These are phyloP conservation scores for Trypanosoma platydactyli DNA, from an alignment of 208 protist genomes.

Conservation along the genomic window DNA sequence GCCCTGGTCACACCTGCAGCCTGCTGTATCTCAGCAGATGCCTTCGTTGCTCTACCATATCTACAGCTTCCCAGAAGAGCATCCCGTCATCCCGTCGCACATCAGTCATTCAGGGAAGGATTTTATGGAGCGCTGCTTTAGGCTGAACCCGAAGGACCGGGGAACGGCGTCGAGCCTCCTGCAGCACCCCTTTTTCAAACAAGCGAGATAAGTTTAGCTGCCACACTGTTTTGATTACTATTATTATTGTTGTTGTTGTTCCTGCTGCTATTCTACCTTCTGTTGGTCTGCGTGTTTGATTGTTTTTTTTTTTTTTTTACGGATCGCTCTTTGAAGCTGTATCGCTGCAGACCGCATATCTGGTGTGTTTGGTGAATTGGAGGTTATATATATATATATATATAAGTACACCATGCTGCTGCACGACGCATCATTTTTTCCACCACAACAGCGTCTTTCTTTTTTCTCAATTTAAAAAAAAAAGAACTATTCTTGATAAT, in stretches of 20 bases:
- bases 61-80: conserved; percentile 27
- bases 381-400: no score
- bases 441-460: no score
- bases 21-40: conserved; percentile 15
- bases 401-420: no score
- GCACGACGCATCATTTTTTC: no score
- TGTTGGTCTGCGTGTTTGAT: no score
- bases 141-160: conserved; percentile 42
- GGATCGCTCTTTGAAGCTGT: no score
- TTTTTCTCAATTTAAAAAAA: no score
- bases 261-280: no score
- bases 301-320: no score
- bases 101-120: conserved; percentile 5
- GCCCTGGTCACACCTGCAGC: conserved; percentile 51
- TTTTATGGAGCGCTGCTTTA: conserved; percentile 28
- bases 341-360: no score
- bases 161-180: conserved; percentile 51
- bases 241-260: conserved; percentile 13
- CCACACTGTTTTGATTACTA: not conserved
- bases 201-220: not conserved
- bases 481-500: no score
- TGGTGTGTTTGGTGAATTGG: no score
- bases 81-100: conserved; percentile 19
- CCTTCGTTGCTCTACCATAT: conserved; percentile 66
- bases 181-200: conserved; percentile 46